phyloP scores from a whole-genome alignment of 768 basidiomycete species.

The Amanita pallidorosea region DNA sequence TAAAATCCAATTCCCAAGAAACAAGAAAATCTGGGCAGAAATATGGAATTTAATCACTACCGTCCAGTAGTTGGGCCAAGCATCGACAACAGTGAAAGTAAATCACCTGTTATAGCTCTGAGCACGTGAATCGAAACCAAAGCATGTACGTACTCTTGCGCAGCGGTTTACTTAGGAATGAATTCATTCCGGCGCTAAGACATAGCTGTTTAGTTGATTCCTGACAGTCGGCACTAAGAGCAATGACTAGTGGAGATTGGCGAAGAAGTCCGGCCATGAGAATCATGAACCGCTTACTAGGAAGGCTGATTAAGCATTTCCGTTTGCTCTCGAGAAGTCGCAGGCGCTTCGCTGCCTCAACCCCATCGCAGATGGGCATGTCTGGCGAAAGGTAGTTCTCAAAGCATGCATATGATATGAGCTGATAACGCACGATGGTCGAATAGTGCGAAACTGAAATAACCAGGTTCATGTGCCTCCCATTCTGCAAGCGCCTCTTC shows the following conservation, averaged over 20 bases:
- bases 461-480: slow-evolving; percentile 57
- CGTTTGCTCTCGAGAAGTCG: slow-evolving; percentile 47
- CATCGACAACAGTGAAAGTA: slow-evolving; percentile 42
- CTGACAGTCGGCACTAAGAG: slow-evolving; percentile 68
- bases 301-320: slow-evolving; percentile 37
- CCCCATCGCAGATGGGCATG: slow-evolving; percentile 73
- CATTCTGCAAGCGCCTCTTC: slow-evolving; percentile 65
- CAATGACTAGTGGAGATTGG: slow-evolving; percentile 37
- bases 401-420: background rate
- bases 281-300: slow-evolving; percentile 33
- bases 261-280: background rate
- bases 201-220: slow-evolving; percentile 68
- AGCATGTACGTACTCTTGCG: slow-evolving; percentile 34
- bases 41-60: no score
- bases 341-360: slow-evolving; percentile 60
- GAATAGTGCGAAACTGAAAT: slow-evolving; percentile 60
- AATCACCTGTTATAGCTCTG: slow-evolving; percentile 28
- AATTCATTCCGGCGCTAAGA: slow-evolving; percentile 71
- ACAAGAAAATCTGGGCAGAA: no score
- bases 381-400: slow-evolving; percentile 25
- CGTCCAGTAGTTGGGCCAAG: slow-evolving; percentile 23
- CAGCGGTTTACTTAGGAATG: slow-evolving; percentile 66
- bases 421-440: slow-evolving; percentile 52
- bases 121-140: background rate
- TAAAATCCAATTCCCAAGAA: background rate